Base-by-base conservation (phyloP, 257 asterid species). In the Euphrasia confusa region DNA sequence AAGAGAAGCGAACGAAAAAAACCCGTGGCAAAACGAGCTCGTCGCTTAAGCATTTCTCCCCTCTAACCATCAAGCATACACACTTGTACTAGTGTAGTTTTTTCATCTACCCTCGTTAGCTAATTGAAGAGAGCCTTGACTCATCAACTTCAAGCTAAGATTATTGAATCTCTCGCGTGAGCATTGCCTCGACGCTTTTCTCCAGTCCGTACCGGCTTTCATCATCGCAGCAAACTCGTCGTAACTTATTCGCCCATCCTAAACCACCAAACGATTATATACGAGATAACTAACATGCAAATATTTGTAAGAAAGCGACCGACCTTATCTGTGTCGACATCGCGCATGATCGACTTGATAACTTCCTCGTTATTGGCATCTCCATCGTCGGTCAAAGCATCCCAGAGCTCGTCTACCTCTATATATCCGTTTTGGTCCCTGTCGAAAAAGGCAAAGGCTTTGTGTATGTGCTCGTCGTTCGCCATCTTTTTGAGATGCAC, bases 391-490 rank as follows among this genome's bases (percentile, higher is more conserved):
- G 74, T 75, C 63, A 82, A 65, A 35, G 84, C 86, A 54, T 72
- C 68, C 6, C 84, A 74, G 11, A 83, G 80, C 74, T 83, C 89
- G 50, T 80, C 89, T 6, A 80, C 69, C 71, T 83, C 89, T 63
- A 82, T 82, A 68, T 63, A 82, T 40, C 88, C 88, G 39, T 71
- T 80, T 24, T 60, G 40, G 53, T 83, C 65, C 26, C 62, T 65
- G 65, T 83, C 89, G 12, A 83, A 83, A 63, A 75, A 78, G 52
- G 80, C 70, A 62, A 83, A 83, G 4, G 89, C 89, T 72, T 71
- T 75, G 68, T 73, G 86, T 28, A 83, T 71, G 75, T 83, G 89
- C 74, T 83, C 89, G 8, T 83, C 89, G 42, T 83, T 83, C 39
- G 82, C 84, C 80, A 83, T 80, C 67, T 77, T 80, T 18, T 71